These are phyloP conservation scores for Metarhizium album DNA, from an alignment of 2,329 filamentous ascomycete genomes.

Conservation along the genomic window DNA sequence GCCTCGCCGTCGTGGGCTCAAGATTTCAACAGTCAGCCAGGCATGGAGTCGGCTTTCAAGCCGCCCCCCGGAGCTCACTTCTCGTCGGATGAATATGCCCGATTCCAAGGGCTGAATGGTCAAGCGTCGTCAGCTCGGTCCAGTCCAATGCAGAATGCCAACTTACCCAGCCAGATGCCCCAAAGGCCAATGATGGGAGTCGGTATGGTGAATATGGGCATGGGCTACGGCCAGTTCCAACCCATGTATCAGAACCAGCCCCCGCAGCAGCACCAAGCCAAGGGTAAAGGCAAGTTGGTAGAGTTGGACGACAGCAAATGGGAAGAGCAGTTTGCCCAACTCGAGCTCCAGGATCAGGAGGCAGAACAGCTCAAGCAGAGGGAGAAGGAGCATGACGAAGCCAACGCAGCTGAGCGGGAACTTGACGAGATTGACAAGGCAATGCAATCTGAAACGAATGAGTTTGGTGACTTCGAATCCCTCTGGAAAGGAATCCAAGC, in stretches of 20 bases:
- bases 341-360: constrained; percentile 56
- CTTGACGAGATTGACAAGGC: constrained; percentile 72
- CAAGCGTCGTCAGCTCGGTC: constrained; percentile 39
- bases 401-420: constrained; percentile 68
- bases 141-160: constrained; percentile 45
- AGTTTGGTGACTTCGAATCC: constrained; percentile 80
- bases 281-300: constrained; percentile 86
- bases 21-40: constrained; percentile 46
- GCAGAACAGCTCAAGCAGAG: constrained; percentile 36
- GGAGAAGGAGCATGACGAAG: constrained; percentile 46
- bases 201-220: constrained; percentile 39
- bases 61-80: constrained; percentile 52
- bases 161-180: constrained; percentile 34
- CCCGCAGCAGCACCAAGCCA: constrained; percentile 40
- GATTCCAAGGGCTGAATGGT: constrained; percentile 67
- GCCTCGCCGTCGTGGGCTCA: constrained; percentile 44
- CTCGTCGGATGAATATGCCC: constrained; percentile 73
- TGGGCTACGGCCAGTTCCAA: constrained; percentile 40
- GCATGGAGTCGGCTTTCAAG: constrained; percentile 63
- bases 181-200: constrained; percentile 52
- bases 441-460: constrained; percentile 59
- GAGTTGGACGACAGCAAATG: constrained; percentile 90
- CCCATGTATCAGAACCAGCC: constrained; percentile 35
- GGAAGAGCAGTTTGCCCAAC: constrained; percentile 91
- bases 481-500: constrained; percentile 77